Evolutionary conservation across 2,329 filamentous ascomycete species (phyloP), one percentile per base, ranked within the genome.

Genomic region (Fusarium staphyleae): DNA sequence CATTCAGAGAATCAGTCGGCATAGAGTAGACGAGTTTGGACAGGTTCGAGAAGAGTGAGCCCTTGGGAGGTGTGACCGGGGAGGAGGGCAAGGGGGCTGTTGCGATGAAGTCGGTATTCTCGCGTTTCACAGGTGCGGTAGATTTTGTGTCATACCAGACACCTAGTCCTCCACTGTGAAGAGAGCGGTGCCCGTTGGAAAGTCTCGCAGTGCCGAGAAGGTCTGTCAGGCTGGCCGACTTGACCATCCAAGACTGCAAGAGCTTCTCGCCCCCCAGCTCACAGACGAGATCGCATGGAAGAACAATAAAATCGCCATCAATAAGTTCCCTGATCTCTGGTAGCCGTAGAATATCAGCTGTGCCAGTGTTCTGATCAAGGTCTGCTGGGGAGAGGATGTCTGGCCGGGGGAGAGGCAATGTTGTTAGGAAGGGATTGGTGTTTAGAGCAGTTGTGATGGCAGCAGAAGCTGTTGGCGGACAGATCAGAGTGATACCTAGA

Each of bases 201-300:
- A 76, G 72, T 14, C 66, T 68, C 3, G 65, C 57, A 30, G 82
- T 80, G 12, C 80, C 83, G 3, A 87, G 81, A 12, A 81, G 79
- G 75, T 77, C 85, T 63, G 74, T 82, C 72, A 93, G 79, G 30
- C 87, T 89, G 13, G 86, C 87, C 42, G 91, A 85, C 64, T 89
- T 86, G 24, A 93, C 85, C 88, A 97, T 93, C 92, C 95, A 99
- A 55, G 93, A 86, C 72, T 97, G 91, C 3, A 96, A 76, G 16
- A 98, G 80, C 57, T 87, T 85, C 65, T 92, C 89, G 11, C 92
- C 93, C 3, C 89, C 87, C 13, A 98, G 78, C 69, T 96, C 93
- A 71, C 92, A 97, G 32, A 99, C 87, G 6, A 99, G 79, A 71
- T 99, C 95, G 73, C 95, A 99, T 1, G 95, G 93, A 4, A 99